phyloP scores from a whole-genome alignment of 202 grass and related monocot species.

The Eragrostis tef region DNA sequence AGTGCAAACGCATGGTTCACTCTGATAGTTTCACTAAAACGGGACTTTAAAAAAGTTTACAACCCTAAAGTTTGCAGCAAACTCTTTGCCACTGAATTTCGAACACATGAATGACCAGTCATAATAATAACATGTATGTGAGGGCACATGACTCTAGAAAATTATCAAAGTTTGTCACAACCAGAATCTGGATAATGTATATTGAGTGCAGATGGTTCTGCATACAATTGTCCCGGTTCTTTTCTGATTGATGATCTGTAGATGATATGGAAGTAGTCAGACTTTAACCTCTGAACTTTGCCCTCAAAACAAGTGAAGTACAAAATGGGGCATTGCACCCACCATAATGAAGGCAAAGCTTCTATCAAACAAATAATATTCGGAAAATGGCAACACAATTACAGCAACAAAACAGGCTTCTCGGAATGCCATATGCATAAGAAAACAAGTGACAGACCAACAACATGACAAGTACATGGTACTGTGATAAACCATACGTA shows the following conservation, averaged over 20 bases:
- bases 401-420: not conserved
- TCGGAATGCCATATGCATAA: slow-evolving; percentile 14
- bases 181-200: slow-evolving; percentile 50
- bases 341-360: not conserved
- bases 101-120: not conserved
- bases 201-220: slow-evolving; percentile 55
- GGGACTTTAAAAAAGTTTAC: not conserved
- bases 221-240: slow-evolving; percentile 46
- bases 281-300: not conserved
- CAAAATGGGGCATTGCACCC: not conserved
- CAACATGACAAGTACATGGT: slow-evolving; percentile 7
- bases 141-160: slow-evolving; percentile 20
- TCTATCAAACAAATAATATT: slow-evolving; percentile 39
- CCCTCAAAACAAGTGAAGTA: not conserved
- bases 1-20: not conserved
- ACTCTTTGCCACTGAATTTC: not conserved
- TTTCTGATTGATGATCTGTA: slow-evolving; percentile 56
- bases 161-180: slow-evolving; percentile 32
- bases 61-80: not conserved
- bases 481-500: not conserved
- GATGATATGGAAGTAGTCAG: slow-evolving; percentile 28
- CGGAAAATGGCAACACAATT: slow-evolving; percentile 19
- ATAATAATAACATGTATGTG: not conserved
- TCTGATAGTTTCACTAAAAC: not conserved
- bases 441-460: not conserved